phyloP scores from a whole-genome alignment of 805 yeast species.

The Wickerhamiella kurtzmanii region DNA sequence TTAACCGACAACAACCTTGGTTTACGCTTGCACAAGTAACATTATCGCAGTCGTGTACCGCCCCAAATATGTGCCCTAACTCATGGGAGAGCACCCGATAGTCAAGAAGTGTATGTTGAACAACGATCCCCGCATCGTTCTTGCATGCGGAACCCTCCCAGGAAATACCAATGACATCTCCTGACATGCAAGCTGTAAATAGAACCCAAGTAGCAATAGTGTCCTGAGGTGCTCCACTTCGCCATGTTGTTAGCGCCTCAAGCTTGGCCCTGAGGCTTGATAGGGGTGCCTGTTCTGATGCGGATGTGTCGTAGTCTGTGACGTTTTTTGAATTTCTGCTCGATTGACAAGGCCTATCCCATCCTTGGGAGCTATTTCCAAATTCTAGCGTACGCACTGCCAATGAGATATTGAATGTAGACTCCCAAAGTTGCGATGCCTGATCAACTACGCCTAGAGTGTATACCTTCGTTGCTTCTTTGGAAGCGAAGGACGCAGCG shows the following conservation, averaged over 20 bases:
- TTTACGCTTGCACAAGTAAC: constrained; percentile 22
- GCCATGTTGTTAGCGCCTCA: constrained; percentile 23
- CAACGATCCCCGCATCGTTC: constrained; percentile 25
- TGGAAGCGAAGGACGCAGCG: constrained; percentile 19
- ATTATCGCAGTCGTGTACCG: constrained; percentile 30
- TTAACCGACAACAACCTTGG: constrained; percentile 25
- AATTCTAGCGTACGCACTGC: constrained; percentile 22
- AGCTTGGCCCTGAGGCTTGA: constrained; percentile 20
- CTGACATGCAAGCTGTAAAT: constrained; percentile 24
- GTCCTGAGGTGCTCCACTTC: constrained; percentile 20
- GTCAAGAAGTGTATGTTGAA: constrained; percentile 23
- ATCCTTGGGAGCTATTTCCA: constrained; percentile 15
- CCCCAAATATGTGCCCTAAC: constrained; percentile 30
- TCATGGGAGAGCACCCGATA: constrained; percentile 30
- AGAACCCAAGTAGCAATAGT: constrained; percentile 27
- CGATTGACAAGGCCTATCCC: too few relatives aligned
- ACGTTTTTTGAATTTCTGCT: too few relatives aligned
- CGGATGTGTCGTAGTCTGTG: background rate
- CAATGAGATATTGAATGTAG: constrained; percentile 26
- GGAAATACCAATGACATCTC: constrained; percentile 27
- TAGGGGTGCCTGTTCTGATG: background rate
- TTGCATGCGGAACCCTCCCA: constrained; percentile 28
- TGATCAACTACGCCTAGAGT: constrained; percentile 24
- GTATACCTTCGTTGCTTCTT: constrained; percentile 20
- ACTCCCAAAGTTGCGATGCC: constrained; percentile 26